Percentiles rank a stretch among this genome's conserved stretches.
Evolutionary conservation across 75 land plant genomes (phyloP).

Genomic region (Picea sitchensis): DNA sequence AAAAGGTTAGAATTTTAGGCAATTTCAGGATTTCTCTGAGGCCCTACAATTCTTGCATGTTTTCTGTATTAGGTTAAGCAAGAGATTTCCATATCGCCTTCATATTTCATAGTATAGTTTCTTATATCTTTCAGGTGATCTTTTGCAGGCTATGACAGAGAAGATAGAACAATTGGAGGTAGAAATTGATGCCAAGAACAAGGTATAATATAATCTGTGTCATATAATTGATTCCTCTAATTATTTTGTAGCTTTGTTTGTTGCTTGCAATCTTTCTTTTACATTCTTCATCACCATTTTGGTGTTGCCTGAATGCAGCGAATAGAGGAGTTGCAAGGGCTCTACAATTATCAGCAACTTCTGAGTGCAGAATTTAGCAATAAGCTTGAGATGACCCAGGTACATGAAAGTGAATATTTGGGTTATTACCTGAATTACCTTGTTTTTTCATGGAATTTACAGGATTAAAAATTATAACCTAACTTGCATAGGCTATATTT

Average conservation of each 20-base stretch:
- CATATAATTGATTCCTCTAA: not conserved
- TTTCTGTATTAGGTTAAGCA: not conserved
- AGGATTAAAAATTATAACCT: not conserved
- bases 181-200: conserved; percentile 81
- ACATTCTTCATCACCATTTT: conserved; percentile 5
- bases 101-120: not conserved
- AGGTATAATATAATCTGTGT: conserved; percentile 45
- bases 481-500: conserved; percentile 3
- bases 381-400: conserved; percentile 72
- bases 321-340: conserved; percentile 63
- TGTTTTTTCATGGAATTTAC: not conserved
- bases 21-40: not conserved
- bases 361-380: conserved; percentile 49
- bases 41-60: conserved; percentile 5
- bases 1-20: conserved; percentile 61
- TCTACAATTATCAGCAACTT: conserved; percentile 48
- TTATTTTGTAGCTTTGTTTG: conserved; percentile 10
- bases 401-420: conserved; percentile 6
- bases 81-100: too few relatives aligned
- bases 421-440: not conserved
- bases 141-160: conserved; percentile 87
- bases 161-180: conserved; percentile 88
- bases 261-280: not conserved
- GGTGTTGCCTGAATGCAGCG: conserved; percentile 39
- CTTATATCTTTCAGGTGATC: not conserved